Conservation (phyloP, 345 rosid species). For the Alliaria petiolata region DNA sequence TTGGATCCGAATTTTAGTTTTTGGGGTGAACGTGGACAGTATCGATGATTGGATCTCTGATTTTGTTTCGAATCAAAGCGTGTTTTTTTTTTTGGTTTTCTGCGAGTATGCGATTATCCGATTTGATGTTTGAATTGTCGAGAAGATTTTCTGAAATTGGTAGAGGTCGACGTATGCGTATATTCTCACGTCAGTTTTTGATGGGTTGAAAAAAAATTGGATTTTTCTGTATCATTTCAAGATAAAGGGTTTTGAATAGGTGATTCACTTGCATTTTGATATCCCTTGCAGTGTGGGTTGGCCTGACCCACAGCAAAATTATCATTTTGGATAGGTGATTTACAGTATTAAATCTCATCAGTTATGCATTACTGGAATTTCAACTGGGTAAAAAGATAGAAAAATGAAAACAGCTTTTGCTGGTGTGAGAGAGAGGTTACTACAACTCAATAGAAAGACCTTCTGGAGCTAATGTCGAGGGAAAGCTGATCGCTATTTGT, state of each 20-base stretch:
- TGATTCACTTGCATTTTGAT: not conserved
- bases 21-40: not conserved
- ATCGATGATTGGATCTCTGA: constrained; percentile 19
- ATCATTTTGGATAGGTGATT: not conserved
- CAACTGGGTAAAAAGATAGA: not conserved
- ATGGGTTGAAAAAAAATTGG: not conserved
- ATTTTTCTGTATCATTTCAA: not conserved
- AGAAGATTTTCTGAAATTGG: not conserved
- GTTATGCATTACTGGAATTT: not conserved
- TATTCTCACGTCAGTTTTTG: not conserved
- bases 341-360: not conserved
- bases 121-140: not conserved
- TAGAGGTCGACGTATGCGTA: not conserved
- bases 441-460: not conserved
- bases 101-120: not conserved
- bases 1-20: not conserved
- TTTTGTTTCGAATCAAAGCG: not conserved
- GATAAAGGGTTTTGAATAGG: no score
- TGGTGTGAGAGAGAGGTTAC: not conserved
- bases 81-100: no score
- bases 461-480: not conserved
- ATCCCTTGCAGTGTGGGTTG: not conserved
- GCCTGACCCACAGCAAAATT: not conserved
- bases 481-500: not conserved
- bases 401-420: not conserved